Percentiles rank a stretch among this genome's conserved stretches.
phyloP scores from a whole-genome alignment of 2,329 filamentous ascomycete genomes.

The Hymenoscyphus salicellus region DNA sequence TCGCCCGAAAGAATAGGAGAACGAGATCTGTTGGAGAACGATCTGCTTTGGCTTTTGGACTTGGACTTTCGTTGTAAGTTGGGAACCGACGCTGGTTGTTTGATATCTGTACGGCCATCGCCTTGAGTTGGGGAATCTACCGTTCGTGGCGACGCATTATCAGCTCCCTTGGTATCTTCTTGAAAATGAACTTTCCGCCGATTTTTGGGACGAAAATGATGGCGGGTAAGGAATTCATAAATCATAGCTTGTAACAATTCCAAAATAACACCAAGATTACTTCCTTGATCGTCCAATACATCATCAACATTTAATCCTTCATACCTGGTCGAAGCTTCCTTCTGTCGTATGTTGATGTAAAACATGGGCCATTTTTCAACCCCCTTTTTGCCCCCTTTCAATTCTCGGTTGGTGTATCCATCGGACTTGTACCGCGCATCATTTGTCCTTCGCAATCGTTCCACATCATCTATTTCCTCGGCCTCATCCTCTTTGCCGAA shows the following conservation, averaged over 20 bases:
- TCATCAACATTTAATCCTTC: slow-evolving; percentile 36
- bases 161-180: not conserved
- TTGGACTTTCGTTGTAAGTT: not conserved
- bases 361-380: slow-evolving; percentile 89
- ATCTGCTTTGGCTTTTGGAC: not conserved
- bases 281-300: slow-evolving; percentile 46
- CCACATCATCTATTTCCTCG: slow-evolving; percentile 36
- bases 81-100: not conserved
- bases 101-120: not conserved
- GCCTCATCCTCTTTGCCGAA: slow-evolving; percentile 64
- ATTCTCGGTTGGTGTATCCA: slow-evolving; percentile 49
- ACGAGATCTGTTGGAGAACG: not conserved
- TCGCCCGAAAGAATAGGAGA: slow-evolving; percentile 1
- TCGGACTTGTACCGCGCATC: slow-evolving; percentile 46
- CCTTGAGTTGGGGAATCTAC: not conserved
- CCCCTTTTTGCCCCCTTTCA: slow-evolving; percentile 56
- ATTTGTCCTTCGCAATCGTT: slow-evolving; percentile 37
- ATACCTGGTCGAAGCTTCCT: not conserved
- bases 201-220: slow-evolving; percentile 53
- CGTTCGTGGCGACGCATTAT: not conserved
- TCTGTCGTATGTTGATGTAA: slow-evolving; percentile 62
- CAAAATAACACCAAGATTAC: slow-evolving; percentile 47
- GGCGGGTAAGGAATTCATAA: slow-evolving; percentile 69
- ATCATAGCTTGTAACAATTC: slow-evolving; percentile 68
- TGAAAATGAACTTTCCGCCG: not conserved